These are phyloP conservation scores for Penicillium malachiteum DNA, from an alignment of 495 filamentous ascomycete genomes.

Conservation along the genomic window DNA sequence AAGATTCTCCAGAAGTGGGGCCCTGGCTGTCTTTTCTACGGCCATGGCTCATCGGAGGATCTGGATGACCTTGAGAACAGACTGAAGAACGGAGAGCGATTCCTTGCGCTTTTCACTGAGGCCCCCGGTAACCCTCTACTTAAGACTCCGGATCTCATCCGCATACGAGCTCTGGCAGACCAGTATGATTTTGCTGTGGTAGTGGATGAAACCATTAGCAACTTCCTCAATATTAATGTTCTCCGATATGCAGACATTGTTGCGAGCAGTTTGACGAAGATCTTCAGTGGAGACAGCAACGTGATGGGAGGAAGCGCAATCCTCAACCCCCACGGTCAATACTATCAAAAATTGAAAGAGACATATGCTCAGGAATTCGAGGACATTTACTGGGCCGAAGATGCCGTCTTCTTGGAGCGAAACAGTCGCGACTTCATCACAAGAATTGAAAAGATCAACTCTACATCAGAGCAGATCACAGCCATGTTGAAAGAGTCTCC, in stretches of 20 bases:
- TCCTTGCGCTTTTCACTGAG: slow-evolving; percentile 87
- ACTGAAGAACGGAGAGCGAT: slow-evolving; percentile 70
- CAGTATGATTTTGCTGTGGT: slow-evolving; percentile 86
- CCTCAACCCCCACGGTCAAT: slow-evolving; percentile 74
- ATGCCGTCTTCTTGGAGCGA: slow-evolving; percentile 89
- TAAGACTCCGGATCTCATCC: slow-evolving; percentile 74
- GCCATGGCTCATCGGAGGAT: slow-evolving; percentile 75
- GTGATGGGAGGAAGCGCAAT: slow-evolving; percentile 94
- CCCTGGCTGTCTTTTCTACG: slow-evolving; percentile 87
- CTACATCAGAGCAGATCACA: slow-evolving; percentile 81
- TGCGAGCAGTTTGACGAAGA: slow-evolving; percentile 91
- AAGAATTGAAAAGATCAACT: slow-evolving; percentile 80
- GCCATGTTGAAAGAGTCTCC: slow-evolving; percentile 60
- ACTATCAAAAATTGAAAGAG: slow-evolving; percentile 67
- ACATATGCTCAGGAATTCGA: slow-evolving; percentile 66
- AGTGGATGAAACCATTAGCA: slow-evolving; percentile 94
- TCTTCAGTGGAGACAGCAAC: slow-evolving; percentile 96
- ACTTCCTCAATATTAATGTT: slow-evolving; percentile 92
- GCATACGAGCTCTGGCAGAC: slow-evolving; percentile 78
- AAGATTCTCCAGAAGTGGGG: slow-evolving; percentile 96
- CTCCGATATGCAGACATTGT: slow-evolving; percentile 86
- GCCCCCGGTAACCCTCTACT: slow-evolving; percentile 92
- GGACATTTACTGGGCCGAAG: slow-evolving; percentile 90
- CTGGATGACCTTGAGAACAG: slow-evolving; percentile 80
- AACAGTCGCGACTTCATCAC: slow-evolving; percentile 91